Conservation (phyloP, 208 protist species). For the Acanthamoeba castellanii region DNA sequence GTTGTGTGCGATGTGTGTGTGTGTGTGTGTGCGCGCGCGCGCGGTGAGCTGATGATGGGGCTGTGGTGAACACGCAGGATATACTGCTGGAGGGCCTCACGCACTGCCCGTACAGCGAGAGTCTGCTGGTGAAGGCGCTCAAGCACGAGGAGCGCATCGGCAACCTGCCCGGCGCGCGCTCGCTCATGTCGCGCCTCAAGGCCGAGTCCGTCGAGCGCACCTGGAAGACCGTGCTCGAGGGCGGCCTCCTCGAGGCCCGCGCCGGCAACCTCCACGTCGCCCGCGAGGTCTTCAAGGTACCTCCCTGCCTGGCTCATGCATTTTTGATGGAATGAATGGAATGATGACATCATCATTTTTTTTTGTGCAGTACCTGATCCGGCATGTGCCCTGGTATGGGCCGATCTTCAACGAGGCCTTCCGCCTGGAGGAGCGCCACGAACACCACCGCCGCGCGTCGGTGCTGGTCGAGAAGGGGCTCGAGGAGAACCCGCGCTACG, state of each 20-base stretch:
- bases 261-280: constrained; percentile 87
- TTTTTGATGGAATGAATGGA: neutral
- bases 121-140: constrained; percentile 88
- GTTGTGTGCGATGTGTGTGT: too few relatives aligned
- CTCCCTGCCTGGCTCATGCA: too few relatives aligned
- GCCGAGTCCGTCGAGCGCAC: constrained; percentile 82
- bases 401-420: constrained; percentile 91
- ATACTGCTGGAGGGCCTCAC: constrained; percentile 85
- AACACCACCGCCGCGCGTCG: constrained; percentile 86
- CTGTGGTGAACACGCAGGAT: constrained; percentile 30
- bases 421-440: constrained; percentile 88
- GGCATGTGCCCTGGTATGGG: constrained; percentile 88
- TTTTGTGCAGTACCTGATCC: constrained; percentile 86
- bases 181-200: constrained; percentile 60
- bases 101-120: constrained; percentile 88
- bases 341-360: neutral
- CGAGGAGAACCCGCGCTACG: constrained; percentile 87
- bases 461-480: constrained; percentile 87
- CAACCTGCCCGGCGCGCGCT: constrained; percentile 73
- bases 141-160: constrained; percentile 89
- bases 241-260: constrained; percentile 90
- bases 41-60: neutral
- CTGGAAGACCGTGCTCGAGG: constrained; percentile 91
- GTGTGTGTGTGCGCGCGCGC: neutral
- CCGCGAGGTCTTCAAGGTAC: constrained; percentile 86